Evolutionary conservation across 208 protist genomes (phyloP).

Genomic region (Herpetomonas tarakana): DNA sequence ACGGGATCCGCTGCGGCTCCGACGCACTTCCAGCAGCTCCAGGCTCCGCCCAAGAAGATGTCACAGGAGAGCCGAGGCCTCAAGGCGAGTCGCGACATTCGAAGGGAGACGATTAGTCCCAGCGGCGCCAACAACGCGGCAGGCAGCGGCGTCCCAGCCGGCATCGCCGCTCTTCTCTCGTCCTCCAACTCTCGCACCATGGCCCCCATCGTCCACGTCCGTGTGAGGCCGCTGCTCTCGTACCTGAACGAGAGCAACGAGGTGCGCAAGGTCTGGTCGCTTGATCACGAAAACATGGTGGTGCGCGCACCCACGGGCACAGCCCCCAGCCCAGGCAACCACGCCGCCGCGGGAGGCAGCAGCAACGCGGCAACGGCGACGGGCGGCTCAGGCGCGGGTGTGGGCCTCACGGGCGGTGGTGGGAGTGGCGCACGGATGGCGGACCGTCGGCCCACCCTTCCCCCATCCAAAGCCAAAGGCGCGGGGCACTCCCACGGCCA

Average conservation of each 20-base stretch:
- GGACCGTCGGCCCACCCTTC: conserved; percentile 14
- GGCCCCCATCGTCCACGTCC: conserved; percentile 76
- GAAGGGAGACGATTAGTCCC: not conserved
- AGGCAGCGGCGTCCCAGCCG: not conserved
- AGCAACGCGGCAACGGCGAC: too few species aligned
- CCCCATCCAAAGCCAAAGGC: not conserved
- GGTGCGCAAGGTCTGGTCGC: conserved; percentile 58
- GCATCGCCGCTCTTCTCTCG: not conserved
- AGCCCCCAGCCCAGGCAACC: not conserved
- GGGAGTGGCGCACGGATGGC: conserved; percentile 5
- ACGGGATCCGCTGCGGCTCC: conserved; percentile 1
- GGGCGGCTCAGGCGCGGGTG: not conserved
- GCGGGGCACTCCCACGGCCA: not conserved
- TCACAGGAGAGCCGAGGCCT: not conserved
- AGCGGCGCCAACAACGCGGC: too few species aligned
- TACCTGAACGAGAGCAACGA: conserved; percentile 61
- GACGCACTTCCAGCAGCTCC: not conserved
- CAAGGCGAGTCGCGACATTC: conserved; percentile 1
- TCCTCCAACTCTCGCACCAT: conserved; percentile 19
- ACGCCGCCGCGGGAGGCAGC: not conserved
- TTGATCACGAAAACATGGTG: conserved; percentile 82
- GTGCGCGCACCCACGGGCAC: conserved; percentile 23
- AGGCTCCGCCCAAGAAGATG: conserved; percentile 1
- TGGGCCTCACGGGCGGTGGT: not conserved
- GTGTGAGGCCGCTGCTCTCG: conserved; percentile 62